These are phyloP conservation scores for Xylaria longipes DNA, from an alignment of 495 filamentous ascomycete genomes.

Conservation along the genomic window DNA sequence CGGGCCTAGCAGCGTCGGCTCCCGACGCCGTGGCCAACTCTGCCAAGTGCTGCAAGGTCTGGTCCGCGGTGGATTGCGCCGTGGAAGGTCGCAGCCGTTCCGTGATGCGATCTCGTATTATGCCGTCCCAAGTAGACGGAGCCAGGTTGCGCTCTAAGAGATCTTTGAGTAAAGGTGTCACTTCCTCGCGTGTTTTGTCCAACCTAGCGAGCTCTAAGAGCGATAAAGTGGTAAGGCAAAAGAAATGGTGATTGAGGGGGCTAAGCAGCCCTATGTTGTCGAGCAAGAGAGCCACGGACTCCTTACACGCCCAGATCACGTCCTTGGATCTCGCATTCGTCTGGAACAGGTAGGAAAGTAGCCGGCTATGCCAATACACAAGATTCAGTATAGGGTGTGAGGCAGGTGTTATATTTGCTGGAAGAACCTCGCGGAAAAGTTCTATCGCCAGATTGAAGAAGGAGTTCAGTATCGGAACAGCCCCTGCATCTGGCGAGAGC, in stretches of 20 bases:
- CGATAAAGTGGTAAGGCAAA: conserved; percentile 69
- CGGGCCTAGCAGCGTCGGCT: conserved; percentile 32
- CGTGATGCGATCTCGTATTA: conserved; percentile 56
- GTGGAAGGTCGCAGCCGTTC: conserved; percentile 44
- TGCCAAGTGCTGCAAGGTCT: conserved; percentile 66
- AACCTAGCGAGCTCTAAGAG: conserved; percentile 67
- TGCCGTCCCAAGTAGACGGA: conserved; percentile 51
- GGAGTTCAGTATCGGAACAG: conserved; percentile 31
- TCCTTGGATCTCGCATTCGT: conserved; percentile 49
- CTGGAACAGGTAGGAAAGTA: conserved; percentile 65
- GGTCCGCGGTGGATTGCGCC: conserved; percentile 43
- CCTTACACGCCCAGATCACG: conserved; percentile 66
- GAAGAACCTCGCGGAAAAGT: conserved; percentile 54
- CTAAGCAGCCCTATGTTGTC: conserved; percentile 62
- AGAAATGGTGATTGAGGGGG: conserved; percentile 77
- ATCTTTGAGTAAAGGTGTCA: conserved; percentile 38
- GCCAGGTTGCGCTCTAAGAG: conserved; percentile 44
- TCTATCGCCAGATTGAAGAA: conserved; percentile 49
- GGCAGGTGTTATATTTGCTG: conserved; percentile 41
- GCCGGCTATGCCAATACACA: conserved; percentile 74
- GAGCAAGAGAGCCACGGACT: conserved; percentile 61
- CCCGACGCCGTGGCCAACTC: conserved; percentile 62
- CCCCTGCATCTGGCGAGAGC: conserved; percentile 28
- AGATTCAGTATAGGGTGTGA: conserved; percentile 64
- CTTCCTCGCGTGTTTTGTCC: conserved; percentile 44